Evolutionary conservation across 371 early-diverging fungal species (phyloP), one percentile per base, ranked within the genome.

Genomic region (Syncephalastrum racemosum): DNA sequence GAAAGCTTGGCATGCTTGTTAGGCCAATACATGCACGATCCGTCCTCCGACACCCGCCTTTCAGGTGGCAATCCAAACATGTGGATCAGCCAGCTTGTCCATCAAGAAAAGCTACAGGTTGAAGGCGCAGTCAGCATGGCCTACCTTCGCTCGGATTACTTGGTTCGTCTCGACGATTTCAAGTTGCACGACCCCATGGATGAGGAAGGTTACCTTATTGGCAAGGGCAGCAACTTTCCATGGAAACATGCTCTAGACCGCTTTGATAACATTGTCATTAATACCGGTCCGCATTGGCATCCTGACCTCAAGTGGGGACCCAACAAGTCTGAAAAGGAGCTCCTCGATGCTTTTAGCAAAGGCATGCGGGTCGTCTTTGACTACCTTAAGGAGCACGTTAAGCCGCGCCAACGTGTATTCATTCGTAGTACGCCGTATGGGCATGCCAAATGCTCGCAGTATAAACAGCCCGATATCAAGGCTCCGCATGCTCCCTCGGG

Each of bases 251-350:
- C 71, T 15, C 25, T 79, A 8, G 50, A 63, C 15, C 36, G 66
- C 14, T 78, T 75, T 42, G 63, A 69, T 43, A 73, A 78, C 56
- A 61, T 78, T 47, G 54, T 78, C 4, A 56, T 78, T 12, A 78
- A 78, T 24, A 78, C 79, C 2, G 77, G 68, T 5, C 71, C 79
- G 22, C 79, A 79, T 22, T 79, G 79, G 79, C 73, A 75, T 59
- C 65, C 65, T 0, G 62, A 68, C 40, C 19, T 58, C 5, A 50
- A 60, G 8, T 79, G 75, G 71, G 79, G 79, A 14, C 63, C 66
- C 4, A 48, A 70, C 22, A 16, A 52, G 54, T 64, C 68, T 0
- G 65, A 71, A 22, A 53, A 68, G 12, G 79, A 79, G 18, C 23
- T 79, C 43, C 41, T 75, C 50, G 59, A 31, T 24, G 71, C 79